These are phyloP conservation scores for Canavalia ensiformis DNA, from an alignment of 306 rosid species.

Conservation along the genomic window DNA sequence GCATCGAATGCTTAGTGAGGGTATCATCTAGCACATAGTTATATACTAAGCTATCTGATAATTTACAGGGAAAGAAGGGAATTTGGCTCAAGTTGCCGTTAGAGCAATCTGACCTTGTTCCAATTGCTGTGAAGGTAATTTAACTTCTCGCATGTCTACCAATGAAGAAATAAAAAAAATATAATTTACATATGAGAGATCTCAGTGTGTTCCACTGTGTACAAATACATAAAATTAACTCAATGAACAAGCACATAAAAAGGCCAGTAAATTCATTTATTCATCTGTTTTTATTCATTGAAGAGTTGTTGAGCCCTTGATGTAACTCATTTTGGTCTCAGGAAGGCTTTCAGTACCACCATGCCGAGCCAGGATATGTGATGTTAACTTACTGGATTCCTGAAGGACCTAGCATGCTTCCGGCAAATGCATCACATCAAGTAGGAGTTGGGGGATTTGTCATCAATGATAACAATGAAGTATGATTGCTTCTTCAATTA, in stretches of 20 bases:
- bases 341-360: constrained; percentile 95
- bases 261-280: background rate
- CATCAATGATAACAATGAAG: constrained; percentile 81
- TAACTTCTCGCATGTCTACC: constrained; percentile 33
- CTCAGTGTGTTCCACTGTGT: background rate
- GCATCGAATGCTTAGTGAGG: background rate
- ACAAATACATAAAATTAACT: constrained; percentile 14
- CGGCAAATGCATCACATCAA: constrained; percentile 93
- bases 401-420: constrained; percentile 93
- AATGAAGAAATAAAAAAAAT: background rate
- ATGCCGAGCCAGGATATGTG: constrained; percentile 88
- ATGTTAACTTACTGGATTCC: constrained; percentile 98
- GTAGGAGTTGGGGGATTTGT: constrained; percentile 98
- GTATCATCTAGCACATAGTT: constrained; percentile 31
- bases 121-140: constrained; percentile 89
- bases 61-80: constrained; percentile 91
- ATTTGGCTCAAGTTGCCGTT: constrained; percentile 89
- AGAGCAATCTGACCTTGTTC: constrained; percentile 81
- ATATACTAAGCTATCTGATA: constrained; percentile 7
- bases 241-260: background rate
- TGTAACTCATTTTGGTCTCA: constrained; percentile 59
- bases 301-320: constrained; percentile 41
- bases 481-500: constrained; percentile 45
- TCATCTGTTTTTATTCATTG: constrained; percentile 2
- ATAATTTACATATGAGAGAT: background rate